These are phyloP conservation scores for Eucommia ulmoides DNA, from an alignment of 257 asterid species.

Conservation along the genomic window DNA sequence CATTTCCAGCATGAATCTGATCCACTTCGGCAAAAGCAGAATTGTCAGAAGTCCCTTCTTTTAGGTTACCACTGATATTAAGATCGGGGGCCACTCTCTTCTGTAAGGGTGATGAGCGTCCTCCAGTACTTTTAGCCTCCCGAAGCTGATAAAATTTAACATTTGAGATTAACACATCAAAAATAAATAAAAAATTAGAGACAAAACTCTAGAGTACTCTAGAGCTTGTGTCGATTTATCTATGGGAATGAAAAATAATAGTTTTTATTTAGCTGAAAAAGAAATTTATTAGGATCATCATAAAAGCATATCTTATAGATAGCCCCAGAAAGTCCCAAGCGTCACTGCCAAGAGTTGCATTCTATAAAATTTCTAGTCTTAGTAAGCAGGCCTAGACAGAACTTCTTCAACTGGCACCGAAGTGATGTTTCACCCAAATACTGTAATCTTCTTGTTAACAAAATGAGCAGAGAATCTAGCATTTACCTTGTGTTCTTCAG, in stretches of 20 bases:
- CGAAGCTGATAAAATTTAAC: conserved; percentile 17
- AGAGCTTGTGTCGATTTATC: background rate
- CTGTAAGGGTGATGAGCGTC: conserved; percentile 23
- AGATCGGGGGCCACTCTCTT: conserved; percentile 24
- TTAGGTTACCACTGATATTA: conserved; percentile 22
- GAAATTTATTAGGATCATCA: too few species aligned
- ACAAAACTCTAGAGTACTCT: background rate
- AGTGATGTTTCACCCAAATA: too few species aligned
- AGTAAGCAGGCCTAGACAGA: too few species aligned
- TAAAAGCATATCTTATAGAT: background rate
- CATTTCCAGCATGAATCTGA: conserved; percentile 23
- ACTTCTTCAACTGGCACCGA: too few species aligned
- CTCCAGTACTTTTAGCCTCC: conserved; percentile 38
- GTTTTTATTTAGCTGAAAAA: too few species aligned
- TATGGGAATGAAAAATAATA: background rate
- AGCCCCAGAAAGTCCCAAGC: too few species aligned
- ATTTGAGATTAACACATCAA: background rate
- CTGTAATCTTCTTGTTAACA: too few species aligned
- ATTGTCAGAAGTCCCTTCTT: conserved; percentile 22
- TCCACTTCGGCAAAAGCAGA: conserved; percentile 24
- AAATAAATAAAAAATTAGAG: background rate
- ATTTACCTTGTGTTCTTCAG: conserved; percentile 20
- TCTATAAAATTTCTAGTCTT: too few species aligned
- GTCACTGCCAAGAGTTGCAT: too few species aligned
- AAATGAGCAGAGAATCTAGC: conserved; percentile 10